A percentile compares a stretch with the other conserved stretches of the same genome.
Evolutionary conservation across 2,329 filamentous ascomycete species (phyloP).

Genomic region (Aspergillus carbonarius): DNA sequence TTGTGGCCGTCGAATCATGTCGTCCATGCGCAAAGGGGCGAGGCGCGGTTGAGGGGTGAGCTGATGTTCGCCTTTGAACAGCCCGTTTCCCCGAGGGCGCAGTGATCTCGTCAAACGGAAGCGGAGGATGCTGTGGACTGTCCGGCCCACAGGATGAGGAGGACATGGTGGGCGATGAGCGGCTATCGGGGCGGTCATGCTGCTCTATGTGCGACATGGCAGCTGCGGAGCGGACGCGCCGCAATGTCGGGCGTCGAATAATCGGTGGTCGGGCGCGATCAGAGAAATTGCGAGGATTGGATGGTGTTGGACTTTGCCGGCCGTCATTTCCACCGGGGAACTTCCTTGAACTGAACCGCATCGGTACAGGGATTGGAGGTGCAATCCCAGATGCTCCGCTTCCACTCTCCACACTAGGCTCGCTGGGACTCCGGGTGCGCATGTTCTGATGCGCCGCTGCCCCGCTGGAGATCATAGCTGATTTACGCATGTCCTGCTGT

Average conservation of each 20-base stretch:
- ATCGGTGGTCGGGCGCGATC: conserved; percentile 57
- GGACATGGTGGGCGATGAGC: conserved; percentile 57
- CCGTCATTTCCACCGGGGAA: conserved; percentile 71
- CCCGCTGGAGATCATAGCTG: conserved; percentile 77
- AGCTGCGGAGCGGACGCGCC: conserved; percentile 82
- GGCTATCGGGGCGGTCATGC: conserved; percentile 46
- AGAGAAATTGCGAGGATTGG: conserved; percentile 54
- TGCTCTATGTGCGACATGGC: conserved; percentile 61
- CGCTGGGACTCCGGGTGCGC: conserved; percentile 54
- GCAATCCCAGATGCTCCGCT: conserved; percentile 36
- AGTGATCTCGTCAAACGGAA: conserved; percentile 72
- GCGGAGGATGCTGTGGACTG: conserved; percentile 69
- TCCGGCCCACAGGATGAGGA: conserved; percentile 66
- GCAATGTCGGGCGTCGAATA: conserved; percentile 61
- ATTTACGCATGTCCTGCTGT: conserved; percentile 69
- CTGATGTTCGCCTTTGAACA: conserved; percentile 18
- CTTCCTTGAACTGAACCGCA: conserved; percentile 80
- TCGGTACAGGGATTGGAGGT: conserved; percentile 91
- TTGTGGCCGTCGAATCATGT: conserved; percentile 55
- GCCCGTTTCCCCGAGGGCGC: conserved; percentile 40
- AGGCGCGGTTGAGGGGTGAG: conserved; percentile 25
- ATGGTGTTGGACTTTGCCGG: conserved; percentile 70
- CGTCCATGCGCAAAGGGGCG: conserved; percentile 34
- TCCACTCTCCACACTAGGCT: conserved; percentile 44
- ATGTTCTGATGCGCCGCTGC: conserved; percentile 67